phyloP scores from a whole-genome alignment of 2,329 filamentous ascomycete genomes.

The Venturia pyrina region DNA sequence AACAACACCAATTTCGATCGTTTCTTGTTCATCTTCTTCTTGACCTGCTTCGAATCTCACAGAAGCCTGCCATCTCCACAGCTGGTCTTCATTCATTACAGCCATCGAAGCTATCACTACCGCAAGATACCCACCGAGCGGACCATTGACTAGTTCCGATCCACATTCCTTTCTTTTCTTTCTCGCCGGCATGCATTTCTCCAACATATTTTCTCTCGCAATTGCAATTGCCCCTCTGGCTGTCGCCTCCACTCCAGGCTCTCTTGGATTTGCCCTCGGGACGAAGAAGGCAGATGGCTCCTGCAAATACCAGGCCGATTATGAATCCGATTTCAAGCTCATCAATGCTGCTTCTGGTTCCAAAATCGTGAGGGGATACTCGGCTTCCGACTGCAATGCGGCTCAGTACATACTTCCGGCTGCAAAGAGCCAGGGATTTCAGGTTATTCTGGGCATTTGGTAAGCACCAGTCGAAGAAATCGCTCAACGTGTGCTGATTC shows the following conservation, averaged over 20 bases:
- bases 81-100: not conserved
- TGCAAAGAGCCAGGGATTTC: constrained; percentile 52
- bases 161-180: not conserved
- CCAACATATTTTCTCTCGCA: constrained; percentile 21
- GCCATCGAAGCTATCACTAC: not conserved
- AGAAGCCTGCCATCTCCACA: not conserved
- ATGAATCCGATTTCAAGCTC: constrained; percentile 54
- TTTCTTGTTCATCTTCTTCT: not conserved
- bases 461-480: constrained; percentile 24
- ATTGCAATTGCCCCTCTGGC: constrained; percentile 29
- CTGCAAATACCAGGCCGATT: constrained; percentile 56
- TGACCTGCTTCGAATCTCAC: not conserved
- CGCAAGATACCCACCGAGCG: not conserved
- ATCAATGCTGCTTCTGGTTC: constrained; percentile 41
- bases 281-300: constrained; percentile 49
- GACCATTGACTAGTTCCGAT: not conserved
- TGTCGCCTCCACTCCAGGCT: constrained; percentile 42
- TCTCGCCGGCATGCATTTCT: constrained; percentile 25
- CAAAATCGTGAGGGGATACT: constrained; percentile 55
- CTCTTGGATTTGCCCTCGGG: constrained; percentile 56
- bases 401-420: constrained; percentile 54
- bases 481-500: not conserved
- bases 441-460: constrained; percentile 64
- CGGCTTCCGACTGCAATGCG: constrained; percentile 56
- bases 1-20: not conserved